These are phyloP conservation scores for Alternaria tenuissima DNA, from an alignment of 2,329 filamentous ascomycete genomes.

Conservation along the genomic window DNA sequence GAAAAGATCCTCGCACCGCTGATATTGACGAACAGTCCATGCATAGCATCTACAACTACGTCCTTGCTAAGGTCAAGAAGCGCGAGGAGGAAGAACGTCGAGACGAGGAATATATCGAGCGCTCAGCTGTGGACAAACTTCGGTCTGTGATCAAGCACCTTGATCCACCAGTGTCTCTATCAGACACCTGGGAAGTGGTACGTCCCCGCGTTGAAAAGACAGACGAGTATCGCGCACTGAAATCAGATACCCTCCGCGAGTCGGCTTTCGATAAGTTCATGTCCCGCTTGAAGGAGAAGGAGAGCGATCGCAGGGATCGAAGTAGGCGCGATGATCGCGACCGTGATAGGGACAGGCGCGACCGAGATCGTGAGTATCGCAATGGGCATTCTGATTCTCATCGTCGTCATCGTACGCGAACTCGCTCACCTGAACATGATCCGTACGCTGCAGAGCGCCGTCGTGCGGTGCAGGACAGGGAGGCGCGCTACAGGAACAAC, in stretches of 20 bases:
- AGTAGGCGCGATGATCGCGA: constrained; percentile 55
- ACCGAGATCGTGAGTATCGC: constrained; percentile 52
- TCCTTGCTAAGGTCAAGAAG: constrained; percentile 85
- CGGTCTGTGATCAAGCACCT: constrained; percentile 88
- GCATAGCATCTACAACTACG: constrained; percentile 82
- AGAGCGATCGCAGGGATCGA: constrained; percentile 67
- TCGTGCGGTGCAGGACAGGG: constrained; percentile 91
- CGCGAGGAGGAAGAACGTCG: constrained; percentile 85
- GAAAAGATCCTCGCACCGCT: constrained; percentile 86
- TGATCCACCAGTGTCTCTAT: constrained; percentile 78
- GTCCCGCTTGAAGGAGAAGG: constrained; percentile 88
- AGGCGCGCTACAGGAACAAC: constrained; percentile 88
- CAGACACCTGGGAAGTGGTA: constrained; percentile 90
- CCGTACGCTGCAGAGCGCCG: constrained; percentile 94
- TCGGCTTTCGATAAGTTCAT: constrained; percentile 92
- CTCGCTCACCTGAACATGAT: constrained; percentile 90
- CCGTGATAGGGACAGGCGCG: constrained; percentile 52
- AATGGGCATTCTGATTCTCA: constrained; percentile 51
- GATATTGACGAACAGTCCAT: constrained; percentile 83
- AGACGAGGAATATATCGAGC: constrained; percentile 83
- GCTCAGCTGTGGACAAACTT: constrained; percentile 82
- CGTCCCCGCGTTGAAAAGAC: constrained; percentile 79
- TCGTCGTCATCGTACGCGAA: constrained; percentile 65
- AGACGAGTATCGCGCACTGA: constrained; percentile 84
- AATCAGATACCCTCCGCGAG: constrained; percentile 82